Evolutionary conservation across 2,329 filamentous ascomycete species (phyloP), one percentile per base, ranked within the genome.

Genomic region (Xylariaceae sp.): DNA sequence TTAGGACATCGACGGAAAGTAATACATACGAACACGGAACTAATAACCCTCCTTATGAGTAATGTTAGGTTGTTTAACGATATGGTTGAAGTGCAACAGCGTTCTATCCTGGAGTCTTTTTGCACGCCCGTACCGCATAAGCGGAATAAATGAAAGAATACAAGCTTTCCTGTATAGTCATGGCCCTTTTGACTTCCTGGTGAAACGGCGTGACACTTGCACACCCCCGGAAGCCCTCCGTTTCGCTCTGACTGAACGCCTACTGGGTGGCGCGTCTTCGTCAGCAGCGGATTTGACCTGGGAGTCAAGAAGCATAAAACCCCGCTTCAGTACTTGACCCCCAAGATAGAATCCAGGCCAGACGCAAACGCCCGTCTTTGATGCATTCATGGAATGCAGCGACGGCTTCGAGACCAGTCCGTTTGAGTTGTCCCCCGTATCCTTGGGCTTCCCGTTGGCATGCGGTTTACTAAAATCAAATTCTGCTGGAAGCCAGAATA

Each of bases 261-360:
- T 53, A 4, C 19, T 12, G 11, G 28, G 43, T 33, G 19, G 26
- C 11, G 16, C 23, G 11, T 60, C 56, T 1, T 60, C 60, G 1
- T 48, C 50, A 6, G 50, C 50, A 2, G 57, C 53, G 2, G 17
- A 6, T 9, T 31, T 41, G 3, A 62, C 49, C 24, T 62, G 60
- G 1, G 56, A 52, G 1, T 60, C 56, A 1, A 62, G 45, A 9
- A 62, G 57, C 60, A 62, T 60, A 37, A 50, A 62, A 5, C 60
- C 60, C 14, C 49, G 56, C 40, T 55, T 60, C 14, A 60, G 47
- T 1, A 60, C 56, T 3, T 62, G 43, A 1, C 31, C 43, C 8
- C 53, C 60, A 7, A 55, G 52, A 5, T 46, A 54, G 9, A 62
- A 62, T 2, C 60, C 60, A 0, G 60, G 60, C 60, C 60, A 62